These are phyloP conservation scores for Tylopilus sp. DNA, from an alignment of 768 basidiomycete genomes.

Conservation along the genomic window DNA sequence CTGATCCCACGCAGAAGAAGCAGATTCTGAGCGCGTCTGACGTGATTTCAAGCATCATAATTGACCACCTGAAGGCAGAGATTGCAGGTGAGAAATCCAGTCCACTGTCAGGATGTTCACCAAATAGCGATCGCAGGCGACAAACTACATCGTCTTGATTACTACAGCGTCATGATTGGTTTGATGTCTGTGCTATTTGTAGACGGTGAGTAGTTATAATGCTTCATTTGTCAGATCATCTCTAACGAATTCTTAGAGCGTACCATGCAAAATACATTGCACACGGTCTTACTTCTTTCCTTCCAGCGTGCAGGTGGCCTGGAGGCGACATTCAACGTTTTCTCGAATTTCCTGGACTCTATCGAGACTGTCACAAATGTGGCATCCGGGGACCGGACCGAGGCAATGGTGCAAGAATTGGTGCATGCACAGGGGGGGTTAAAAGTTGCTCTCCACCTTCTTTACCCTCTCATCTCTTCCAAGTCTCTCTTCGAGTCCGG, in stretches of 20 bases:
- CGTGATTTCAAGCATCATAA: constrained; percentile 67
- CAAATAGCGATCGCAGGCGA: constrained; percentile 32
- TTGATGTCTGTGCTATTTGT: constrained; percentile 50
- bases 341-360: constrained; percentile 49
- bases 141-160: constrained; percentile 42
- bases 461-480: constrained; percentile 72
- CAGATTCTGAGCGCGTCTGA: constrained; percentile 70
- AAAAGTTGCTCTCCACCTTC: constrained; percentile 75
- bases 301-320: constrained; percentile 74
- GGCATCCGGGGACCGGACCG: constrained; percentile 54
- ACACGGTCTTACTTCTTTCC: constrained; percentile 76
- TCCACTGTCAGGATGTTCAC: constrained; percentile 11
- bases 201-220: constrained; percentile 42
- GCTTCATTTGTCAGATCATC: background rate
- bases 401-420: constrained; percentile 58
- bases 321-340: constrained; percentile 59
- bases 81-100: constrained; percentile 44
- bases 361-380: constrained; percentile 52
- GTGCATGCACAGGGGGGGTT: constrained; percentile 76
- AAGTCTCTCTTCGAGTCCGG: constrained; percentile 82
- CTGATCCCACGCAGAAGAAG: constrained; percentile 71
- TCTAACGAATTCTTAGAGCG: constrained; percentile 52
- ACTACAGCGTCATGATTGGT: constrained; percentile 53
- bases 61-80: constrained; percentile 60
- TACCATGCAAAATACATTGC: constrained; percentile 64